Evolutionary conservation across 2,329 filamentous ascomycete genomes (phyloP).

Genomic region (Drechslerella dactyloides): DNA sequence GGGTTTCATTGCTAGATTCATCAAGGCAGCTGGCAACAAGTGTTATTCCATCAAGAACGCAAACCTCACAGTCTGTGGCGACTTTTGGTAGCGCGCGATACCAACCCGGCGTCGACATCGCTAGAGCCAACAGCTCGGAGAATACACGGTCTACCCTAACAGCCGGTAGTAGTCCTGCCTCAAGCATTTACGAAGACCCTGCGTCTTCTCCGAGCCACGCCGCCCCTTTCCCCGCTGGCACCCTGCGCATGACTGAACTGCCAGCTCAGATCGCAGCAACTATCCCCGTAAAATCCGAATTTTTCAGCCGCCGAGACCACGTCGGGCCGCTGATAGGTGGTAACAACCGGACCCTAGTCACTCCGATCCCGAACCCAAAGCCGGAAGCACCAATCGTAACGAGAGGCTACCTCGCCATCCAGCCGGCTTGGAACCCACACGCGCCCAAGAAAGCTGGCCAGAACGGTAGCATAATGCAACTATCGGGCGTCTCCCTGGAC

Average conservation of each 20-base stretch:
- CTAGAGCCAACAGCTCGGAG: background rate
- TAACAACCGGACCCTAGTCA: conserved; percentile 9
- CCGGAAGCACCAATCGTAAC: conserved; percentile 28
- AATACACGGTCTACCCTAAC: background rate
- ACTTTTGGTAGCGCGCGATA: too few relatives aligned
- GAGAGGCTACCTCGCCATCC: conserved; percentile 37
- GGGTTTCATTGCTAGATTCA: too few relatives aligned
- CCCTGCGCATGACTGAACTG: conserved; percentile 15
- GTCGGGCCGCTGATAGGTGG: conserved; percentile 30
- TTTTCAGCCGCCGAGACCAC: conserved; percentile 34
- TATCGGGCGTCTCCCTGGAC: conserved; percentile 11
- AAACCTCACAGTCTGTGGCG: too few relatives aligned
- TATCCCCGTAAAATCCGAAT: conserved; percentile 12
- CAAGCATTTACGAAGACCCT: conserved; percentile 21
- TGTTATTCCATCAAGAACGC: too few relatives aligned
- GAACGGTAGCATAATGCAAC: conserved; percentile 43
- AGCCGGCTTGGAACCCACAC: conserved; percentile 43
- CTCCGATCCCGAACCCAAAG: background rate
- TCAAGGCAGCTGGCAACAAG: too few relatives aligned
- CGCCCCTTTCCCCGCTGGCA: conserved; percentile 20
- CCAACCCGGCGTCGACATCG: too few relatives aligned
- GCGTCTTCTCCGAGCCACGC: conserved; percentile 1
- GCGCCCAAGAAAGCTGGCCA: conserved; percentile 26
- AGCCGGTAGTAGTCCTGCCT: conserved; percentile 7
- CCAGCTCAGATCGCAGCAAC: conserved; percentile 3